A percentile compares a stretch with the other conserved stretches of the same genome.
These are phyloP conservation scores for Knoxdaviesia proteae DNA, from an alignment of 2,329 filamentous ascomycete genomes.

Conservation along the genomic window DNA sequence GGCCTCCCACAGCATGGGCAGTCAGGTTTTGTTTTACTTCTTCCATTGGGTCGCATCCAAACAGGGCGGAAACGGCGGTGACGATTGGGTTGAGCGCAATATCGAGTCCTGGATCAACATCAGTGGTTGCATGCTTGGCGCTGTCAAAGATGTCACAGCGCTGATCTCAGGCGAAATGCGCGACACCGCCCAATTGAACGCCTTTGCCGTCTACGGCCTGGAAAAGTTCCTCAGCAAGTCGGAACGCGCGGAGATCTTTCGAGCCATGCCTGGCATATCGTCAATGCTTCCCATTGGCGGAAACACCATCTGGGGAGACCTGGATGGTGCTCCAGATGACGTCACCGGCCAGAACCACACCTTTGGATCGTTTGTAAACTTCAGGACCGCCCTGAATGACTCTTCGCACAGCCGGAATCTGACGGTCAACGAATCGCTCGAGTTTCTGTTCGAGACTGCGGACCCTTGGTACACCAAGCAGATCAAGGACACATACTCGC, in stretches of 20 bases:
- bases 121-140: slow-evolving; percentile 91
- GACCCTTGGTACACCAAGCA: slow-evolving; percentile 72
- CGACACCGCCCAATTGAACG: slow-evolving; percentile 88
- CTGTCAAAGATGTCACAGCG: slow-evolving; percentile 75
- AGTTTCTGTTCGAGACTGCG: slow-evolving; percentile 56
- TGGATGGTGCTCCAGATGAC: slow-evolving; percentile 77
- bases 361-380: slow-evolving; percentile 71
- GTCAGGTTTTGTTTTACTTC: slow-evolving; percentile 76
- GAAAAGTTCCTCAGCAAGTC: slow-evolving; percentile 86
- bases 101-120: slow-evolving; percentile 97
- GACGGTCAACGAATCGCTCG: slow-evolving; percentile 56
- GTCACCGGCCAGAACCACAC: slow-evolving; percentile 47
- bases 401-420: slow-evolving; percentile 51
- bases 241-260: slow-evolving; percentile 82
- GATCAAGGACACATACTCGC: slow-evolving; percentile 59
- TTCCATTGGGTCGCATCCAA: slow-evolving; percentile 63
- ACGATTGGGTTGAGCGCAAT: slow-evolving; percentile 74
- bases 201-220: slow-evolving; percentile 88
- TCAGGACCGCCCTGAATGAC: slow-evolving; percentile 44
- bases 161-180: slow-evolving; percentile 95
- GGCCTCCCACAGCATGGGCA: slow-evolving; percentile 92
- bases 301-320: slow-evolving; percentile 83
- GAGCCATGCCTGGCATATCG: slow-evolving; percentile 89
- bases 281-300: slow-evolving; percentile 94
- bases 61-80: slow-evolving; percentile 59